Evolutionary conservation across 2,329 filamentous ascomycete genomes (phyloP).

Genomic region (Neofusicoccum kwambonambiense): DNA sequence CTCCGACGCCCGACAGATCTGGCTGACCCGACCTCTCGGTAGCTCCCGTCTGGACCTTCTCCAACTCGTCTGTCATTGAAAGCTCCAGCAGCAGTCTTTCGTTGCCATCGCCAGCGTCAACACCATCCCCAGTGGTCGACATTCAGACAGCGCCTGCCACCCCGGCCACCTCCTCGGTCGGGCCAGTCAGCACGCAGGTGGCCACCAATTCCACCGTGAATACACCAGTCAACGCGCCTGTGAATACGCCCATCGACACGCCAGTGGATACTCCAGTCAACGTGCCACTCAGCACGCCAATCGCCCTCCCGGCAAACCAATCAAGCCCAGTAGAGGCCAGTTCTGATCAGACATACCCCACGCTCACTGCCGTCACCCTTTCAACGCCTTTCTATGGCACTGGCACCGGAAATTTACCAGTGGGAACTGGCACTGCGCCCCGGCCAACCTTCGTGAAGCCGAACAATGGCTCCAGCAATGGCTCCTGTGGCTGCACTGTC

Average conservation of each 20-base stretch:
- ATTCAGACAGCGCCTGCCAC: not conserved
- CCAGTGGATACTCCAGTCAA: not conserved
- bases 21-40: not conserved
- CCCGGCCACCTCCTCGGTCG: not conserved
- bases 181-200: not conserved
- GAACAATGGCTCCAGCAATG: slow-evolving; percentile 16
- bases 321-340: not conserved
- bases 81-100: not conserved
- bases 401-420: not conserved
- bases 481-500: slow-evolving; percentile 30
- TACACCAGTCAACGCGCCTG: not conserved
- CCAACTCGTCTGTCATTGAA: slow-evolving; percentile 3
- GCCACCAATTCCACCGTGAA: not conserved
- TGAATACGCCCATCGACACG: not conserved
- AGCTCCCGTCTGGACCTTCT: not conserved
- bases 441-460: not conserved
- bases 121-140: not conserved
- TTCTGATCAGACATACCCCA: not conserved
- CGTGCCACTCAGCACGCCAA: not conserved
- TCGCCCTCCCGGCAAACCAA: not conserved
- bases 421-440: not conserved
- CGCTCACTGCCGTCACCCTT: not conserved
- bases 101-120: not conserved
- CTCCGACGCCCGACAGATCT: too few species aligned
- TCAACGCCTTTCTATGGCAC: not conserved